Evolutionary conservation across 495 filamentous ascomycete species (phyloP).

Genomic region (Xylaria bambusicola): DNA sequence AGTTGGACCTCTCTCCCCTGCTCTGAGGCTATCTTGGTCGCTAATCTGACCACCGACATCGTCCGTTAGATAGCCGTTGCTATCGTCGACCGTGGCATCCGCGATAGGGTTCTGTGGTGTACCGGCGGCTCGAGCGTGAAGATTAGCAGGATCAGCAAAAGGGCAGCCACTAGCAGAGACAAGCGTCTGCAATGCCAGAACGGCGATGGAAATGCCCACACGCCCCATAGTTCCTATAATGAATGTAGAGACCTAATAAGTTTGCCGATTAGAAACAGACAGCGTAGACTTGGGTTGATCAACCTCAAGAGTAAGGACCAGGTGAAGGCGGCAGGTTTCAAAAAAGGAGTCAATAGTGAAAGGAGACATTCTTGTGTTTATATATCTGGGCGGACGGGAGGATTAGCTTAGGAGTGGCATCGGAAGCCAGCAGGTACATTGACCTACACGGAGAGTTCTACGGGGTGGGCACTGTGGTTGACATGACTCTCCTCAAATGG

Average conservation of each 20-base stretch:
- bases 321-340: background rate
- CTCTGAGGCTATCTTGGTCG: constrained; percentile 70
- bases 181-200: constrained; percentile 25
- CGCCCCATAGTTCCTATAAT: constrained; percentile 25
- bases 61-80: constrained; percentile 62
- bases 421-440: background rate
- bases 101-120: constrained; percentile 19
- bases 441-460: background rate
- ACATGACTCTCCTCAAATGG: background rate
- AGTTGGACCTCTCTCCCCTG: constrained; percentile 71
- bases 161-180: constrained; percentile 40
- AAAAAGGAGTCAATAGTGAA: background rate
- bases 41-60: constrained; percentile 75
- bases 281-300: background rate
- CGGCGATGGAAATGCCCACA: constrained; percentile 16
- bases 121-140: constrained; percentile 26
- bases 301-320: background rate
- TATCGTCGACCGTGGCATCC: constrained; percentile 60
- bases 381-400: background rate
- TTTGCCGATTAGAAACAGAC: background rate
- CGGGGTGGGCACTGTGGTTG: background rate
- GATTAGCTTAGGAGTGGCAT: background rate
- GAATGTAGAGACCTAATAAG: background rate
- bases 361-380: background rate
- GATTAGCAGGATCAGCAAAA: constrained; percentile 38